These are phyloP conservation scores for Penicillium angulare DNA, from an alignment of 495 filamentous ascomycete species.

Conservation along the genomic window DNA sequence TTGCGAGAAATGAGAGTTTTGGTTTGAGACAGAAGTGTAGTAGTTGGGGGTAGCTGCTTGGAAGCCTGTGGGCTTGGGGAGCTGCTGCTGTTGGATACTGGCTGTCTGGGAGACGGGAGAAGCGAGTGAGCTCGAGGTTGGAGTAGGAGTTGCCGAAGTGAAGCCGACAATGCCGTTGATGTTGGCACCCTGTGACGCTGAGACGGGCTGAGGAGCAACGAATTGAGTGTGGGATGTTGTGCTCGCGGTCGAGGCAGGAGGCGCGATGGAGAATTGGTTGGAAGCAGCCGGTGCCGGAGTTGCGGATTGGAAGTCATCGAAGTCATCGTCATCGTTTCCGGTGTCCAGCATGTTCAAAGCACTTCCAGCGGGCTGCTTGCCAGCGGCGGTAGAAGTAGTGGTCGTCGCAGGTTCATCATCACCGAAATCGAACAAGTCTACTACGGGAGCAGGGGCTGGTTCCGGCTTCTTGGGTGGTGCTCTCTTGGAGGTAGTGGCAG, in stretches of 20 bases:
- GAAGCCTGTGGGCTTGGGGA: slow-evolving; percentile 60
- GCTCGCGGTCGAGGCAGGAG: slow-evolving; percentile 61
- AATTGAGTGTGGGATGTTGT: slow-evolving; percentile 67
- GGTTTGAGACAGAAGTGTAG: slow-evolving; percentile 66
- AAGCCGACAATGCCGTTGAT: slow-evolving; percentile 77
- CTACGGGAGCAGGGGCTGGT: slow-evolving; percentile 26
- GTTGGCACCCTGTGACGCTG: slow-evolving; percentile 74
- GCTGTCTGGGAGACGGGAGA: slow-evolving; percentile 51
- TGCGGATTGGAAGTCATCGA: slow-evolving; percentile 98
- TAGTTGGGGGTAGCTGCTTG: slow-evolving; percentile 87
- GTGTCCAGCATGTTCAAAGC: slow-evolving; percentile 58
- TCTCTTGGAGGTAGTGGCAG: slow-evolving; percentile 38
- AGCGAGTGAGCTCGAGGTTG: slow-evolving; percentile 45
- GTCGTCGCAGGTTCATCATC: slow-evolving; percentile 63
- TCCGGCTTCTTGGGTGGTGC: slow-evolving; percentile 75
- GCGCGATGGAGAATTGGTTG: slow-evolving; percentile 43
- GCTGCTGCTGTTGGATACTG: slow-evolving; percentile 40
- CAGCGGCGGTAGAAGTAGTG: slow-evolving; percentile 41
- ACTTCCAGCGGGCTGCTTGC: slow-evolving; percentile 47
- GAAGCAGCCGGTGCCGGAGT: slow-evolving; percentile 48
- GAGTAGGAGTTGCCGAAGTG: slow-evolving; percentile 74
- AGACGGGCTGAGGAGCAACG: slow-evolving; percentile 78
- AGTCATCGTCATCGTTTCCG: slow-evolving; percentile 72
- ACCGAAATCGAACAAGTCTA: slow-evolving; percentile 79
- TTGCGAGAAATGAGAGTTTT: slow-evolving; percentile 28